Percentiles rank a stretch among this genome's conserved stretches.
These are phyloP conservation scores for Hippophae rhamnoides DNA, from an alignment of 306 rosid genomes.

Conservation along the genomic window DNA sequence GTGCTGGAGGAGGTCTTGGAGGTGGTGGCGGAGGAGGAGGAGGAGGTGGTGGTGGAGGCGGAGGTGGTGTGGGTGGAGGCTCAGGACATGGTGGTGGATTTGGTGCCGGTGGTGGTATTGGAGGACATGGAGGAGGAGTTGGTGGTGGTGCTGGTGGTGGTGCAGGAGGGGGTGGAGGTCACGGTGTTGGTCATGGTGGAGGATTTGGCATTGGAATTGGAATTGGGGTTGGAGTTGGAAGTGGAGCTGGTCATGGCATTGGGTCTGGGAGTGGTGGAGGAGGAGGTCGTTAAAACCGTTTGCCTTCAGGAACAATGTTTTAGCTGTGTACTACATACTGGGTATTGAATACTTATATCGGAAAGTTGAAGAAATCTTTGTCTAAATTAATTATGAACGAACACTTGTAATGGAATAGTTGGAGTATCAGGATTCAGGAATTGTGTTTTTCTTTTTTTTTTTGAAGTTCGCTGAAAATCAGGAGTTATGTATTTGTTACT, in stretches of 20 bases:
- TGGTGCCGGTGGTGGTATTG: constrained; percentile 12
- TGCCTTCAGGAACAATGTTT: too few relatives aligned
- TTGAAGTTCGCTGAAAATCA: too few relatives aligned
- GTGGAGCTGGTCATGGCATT: constrained; percentile 30
- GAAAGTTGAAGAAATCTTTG: too few relatives aligned
- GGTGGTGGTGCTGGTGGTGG: constrained; percentile 13
- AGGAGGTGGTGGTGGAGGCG: constrained; percentile 10
- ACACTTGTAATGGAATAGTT: too few relatives aligned
- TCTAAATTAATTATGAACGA: too few relatives aligned
- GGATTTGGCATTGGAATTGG: constrained; percentile 39
- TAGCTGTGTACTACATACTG: too few relatives aligned
- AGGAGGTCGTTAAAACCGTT: constrained; percentile 18
- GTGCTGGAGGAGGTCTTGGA: not conserved
- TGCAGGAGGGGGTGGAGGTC: constrained; percentile 15
- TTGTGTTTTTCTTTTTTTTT: too few relatives aligned
- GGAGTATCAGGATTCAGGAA: too few relatives aligned
- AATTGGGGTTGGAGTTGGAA: constrained; percentile 45
- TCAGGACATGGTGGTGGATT: constrained; percentile 7
- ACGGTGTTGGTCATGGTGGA: constrained; percentile 27
- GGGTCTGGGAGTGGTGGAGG: constrained; percentile 34
- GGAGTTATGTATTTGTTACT: too few relatives aligned
- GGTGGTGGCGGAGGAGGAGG: constrained; percentile 23
- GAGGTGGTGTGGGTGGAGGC: constrained; percentile 14
- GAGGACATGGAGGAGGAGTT: constrained; percentile 8
- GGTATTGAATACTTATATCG: too few relatives aligned